A percentile compares a stretch with the other conserved stretches of the same genome.
Evolutionary conservation across 352 stramenopile species (phyloP).

Genomic region (Pythium phragmiticola): DNA sequence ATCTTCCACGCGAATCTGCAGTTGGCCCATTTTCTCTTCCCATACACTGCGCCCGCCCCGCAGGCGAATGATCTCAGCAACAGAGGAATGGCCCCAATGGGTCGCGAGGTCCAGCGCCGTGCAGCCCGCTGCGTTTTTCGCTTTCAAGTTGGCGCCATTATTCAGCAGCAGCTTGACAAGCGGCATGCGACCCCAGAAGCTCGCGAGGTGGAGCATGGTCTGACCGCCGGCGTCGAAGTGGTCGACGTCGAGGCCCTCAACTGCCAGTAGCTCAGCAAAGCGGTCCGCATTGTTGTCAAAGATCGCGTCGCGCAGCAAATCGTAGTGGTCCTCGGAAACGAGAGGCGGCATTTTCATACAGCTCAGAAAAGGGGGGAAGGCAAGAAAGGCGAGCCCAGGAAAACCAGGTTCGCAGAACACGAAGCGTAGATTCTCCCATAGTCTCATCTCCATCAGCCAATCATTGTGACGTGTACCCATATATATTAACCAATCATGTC

Average conservation of each 20-base stretch:
- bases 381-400: neutral
- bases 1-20: slow-evolving; percentile 70
- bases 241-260: slow-evolving; percentile 52
- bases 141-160: slow-evolving; percentile 62
- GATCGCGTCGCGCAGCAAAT: slow-evolving; percentile 67
- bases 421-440: neutral
- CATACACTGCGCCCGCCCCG: slow-evolving; percentile 64
- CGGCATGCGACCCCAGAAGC: slow-evolving; percentile 72
- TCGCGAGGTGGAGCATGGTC: slow-evolving; percentile 69
- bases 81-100: slow-evolving; percentile 71
- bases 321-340: slow-evolving; percentile 48
- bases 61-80: slow-evolving; percentile 66
- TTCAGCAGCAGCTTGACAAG: slow-evolving; percentile 59
- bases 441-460: slow-evolving; percentile 4
- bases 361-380: neutral
- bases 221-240: slow-evolving; percentile 73
- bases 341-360: neutral
- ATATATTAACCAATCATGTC: neutral
- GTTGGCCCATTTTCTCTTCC: slow-evolving; percentile 67
- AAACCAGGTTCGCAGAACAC: too few species aligned
- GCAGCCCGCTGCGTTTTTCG: slow-evolving; percentile 68
- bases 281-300: slow-evolving; percentile 61
- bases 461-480: slow-evolving; percentile 4
- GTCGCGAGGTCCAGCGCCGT: slow-evolving; percentile 69
- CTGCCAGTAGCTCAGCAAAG: slow-evolving; percentile 41